Conservation (phyloP, 2,329 filamentous ascomycete genomes). For the Hypoxylon sp. region DNA sequence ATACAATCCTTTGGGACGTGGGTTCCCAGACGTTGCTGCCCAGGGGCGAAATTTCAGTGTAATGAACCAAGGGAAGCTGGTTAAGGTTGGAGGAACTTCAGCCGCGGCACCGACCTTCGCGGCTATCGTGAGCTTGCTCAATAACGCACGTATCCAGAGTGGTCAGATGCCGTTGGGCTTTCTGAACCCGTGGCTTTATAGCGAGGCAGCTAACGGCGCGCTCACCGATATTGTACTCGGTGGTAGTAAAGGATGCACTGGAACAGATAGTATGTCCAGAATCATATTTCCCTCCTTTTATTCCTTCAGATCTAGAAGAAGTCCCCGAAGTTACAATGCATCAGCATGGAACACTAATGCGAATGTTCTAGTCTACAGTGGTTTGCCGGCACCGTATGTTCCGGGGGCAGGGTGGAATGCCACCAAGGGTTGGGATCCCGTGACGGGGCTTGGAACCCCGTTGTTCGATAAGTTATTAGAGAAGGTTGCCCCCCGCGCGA, state of each 20-base stretch:
- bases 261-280: conserved; percentile 39
- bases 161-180: conserved; percentile 69
- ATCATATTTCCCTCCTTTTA: neutral
- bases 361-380: conserved; percentile 40
- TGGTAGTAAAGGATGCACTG: conserved; percentile 53
- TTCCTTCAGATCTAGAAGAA: neutral
- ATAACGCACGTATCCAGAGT: conserved; percentile 70
- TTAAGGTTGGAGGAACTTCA: conserved; percentile 57
- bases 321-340: neutral
- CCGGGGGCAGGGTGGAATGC: conserved; percentile 58
- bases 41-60: conserved; percentile 58
- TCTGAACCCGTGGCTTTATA: conserved; percentile 72
- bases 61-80: conserved; percentile 49
- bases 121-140: conserved; percentile 73
- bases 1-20: conserved; percentile 66
- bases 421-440: conserved; percentile 60
- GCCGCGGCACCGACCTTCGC: conserved; percentile 74
- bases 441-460: conserved; percentile 62
- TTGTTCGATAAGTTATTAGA: conserved; percentile 55
- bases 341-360: conserved; percentile 6
- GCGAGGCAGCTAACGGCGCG: conserved; percentile 45
- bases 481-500: conserved; percentile 37
- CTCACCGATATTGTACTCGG: conserved; percentile 57
- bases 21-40: conserved; percentile 72
- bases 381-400: conserved; percentile 47